These are phyloP conservation scores for Podaxis rugospora DNA, from an alignment of 768 basidiomycete genomes.

Conservation along the genomic window DNA sequence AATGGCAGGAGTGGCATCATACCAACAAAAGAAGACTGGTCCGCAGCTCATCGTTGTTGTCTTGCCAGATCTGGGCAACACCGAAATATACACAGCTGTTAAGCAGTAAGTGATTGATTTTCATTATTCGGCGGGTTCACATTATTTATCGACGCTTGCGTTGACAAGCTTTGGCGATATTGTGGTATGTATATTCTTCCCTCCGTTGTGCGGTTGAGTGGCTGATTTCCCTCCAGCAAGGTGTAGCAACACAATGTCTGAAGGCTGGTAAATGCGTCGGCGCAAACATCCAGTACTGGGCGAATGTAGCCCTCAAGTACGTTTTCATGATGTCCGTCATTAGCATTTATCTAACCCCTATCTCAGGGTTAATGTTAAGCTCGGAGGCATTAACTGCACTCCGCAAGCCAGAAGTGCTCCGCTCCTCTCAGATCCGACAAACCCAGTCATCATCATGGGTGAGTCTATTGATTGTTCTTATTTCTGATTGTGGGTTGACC, in stretches of 20 bases:
- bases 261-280: constrained; percentile 55
- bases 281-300: constrained; percentile 74
- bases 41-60: constrained; percentile 62
- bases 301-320: constrained; percentile 76
- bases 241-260: constrained; percentile 78
- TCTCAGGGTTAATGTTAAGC: constrained; percentile 71
- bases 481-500: not conserved
- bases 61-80: constrained; percentile 25
- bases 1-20: constrained; percentile 44
- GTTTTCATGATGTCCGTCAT: constrained; percentile 16
- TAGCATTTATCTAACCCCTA: not conserved
- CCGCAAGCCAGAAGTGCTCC: constrained; percentile 58
- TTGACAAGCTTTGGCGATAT: constrained; percentile 60
- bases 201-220: not conserved
- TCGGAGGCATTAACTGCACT: constrained; percentile 76
- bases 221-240: constrained; percentile 37
- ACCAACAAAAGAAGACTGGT: constrained; percentile 27
- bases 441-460: constrained; percentile 79
- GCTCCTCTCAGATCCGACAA: constrained; percentile 55
- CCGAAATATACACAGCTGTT: constrained; percentile 9
- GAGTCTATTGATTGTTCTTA: constrained; percentile 13
- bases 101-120: constrained; percentile 13
- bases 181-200: constrained; percentile 16
- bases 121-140: not conserved
- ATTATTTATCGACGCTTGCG: not conserved